Evolutionary conservation across 495 filamentous ascomycete species (phyloP).

Genomic region (Tuber umbilicatum): DNA sequence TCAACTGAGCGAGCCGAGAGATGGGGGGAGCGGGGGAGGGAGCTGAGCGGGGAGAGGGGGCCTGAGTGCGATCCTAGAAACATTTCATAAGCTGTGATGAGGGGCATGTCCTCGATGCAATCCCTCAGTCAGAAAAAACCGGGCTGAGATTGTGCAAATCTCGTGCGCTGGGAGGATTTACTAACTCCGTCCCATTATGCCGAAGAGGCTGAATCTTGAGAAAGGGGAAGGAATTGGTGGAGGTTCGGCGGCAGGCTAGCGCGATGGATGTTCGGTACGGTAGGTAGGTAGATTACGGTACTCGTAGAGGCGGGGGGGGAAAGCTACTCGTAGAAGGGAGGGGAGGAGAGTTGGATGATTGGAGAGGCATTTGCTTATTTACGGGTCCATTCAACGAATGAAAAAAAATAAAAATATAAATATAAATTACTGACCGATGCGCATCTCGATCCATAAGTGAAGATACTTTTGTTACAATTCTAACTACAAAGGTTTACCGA

Average conservation of each 20-base stretch:
- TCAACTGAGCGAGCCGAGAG: neutral
- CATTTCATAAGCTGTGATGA: neutral
- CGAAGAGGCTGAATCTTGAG: neutral
- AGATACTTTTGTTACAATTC: conserved; percentile 5
- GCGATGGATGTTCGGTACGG: neutral
- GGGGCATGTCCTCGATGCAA: neutral
- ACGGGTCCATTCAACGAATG: neutral
- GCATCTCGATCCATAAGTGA: neutral
- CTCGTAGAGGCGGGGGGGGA: neutral
- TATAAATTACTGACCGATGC: neutral
- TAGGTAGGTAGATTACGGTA: conserved; percentile 1
- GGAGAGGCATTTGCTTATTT: neutral
- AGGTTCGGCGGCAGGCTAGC: neutral
- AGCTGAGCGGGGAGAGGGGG: neutral
- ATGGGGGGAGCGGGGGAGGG: neutral
- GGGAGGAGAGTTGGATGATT: neutral
- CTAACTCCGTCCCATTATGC: neutral
- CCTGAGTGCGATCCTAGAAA: neutral
- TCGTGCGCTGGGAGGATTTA: neutral
- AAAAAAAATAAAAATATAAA: neutral
- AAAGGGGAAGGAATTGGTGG: neutral
- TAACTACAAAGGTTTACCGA: neutral
- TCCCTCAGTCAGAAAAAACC: neutral
- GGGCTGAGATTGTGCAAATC: neutral
- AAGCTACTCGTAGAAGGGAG: neutral